A percentile compares a stretch with the other conserved stretches of the same genome.
Conservation (phyloP, 1,284 basidiomycete species). For the Phylloporus sp. region DNA sequence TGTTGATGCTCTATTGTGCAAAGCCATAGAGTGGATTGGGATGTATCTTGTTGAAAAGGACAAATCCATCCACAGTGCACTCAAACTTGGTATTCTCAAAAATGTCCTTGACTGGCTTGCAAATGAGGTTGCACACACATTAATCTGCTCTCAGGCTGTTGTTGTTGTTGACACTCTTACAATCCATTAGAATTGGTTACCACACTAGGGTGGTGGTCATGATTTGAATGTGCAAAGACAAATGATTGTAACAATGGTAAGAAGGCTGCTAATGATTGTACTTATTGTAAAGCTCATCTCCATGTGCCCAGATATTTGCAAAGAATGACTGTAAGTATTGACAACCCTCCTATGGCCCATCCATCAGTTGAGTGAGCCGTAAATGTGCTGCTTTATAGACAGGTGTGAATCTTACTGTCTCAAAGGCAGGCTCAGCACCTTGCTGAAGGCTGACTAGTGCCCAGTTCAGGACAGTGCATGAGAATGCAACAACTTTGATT, state of each 20-base stretch:
- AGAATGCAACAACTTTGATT: neutral
- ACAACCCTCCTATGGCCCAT: neutral
- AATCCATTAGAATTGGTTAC: too few species aligned
- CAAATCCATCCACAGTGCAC: constrained; percentile 30
- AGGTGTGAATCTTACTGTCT: neutral
- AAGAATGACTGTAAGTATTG: neutral
- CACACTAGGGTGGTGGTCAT: too few species aligned
- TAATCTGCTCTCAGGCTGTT: constrained; percentile 38
- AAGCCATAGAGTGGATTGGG: constrained; percentile 69
- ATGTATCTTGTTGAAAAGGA: constrained; percentile 66
- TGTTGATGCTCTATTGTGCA: constrained; percentile 69
- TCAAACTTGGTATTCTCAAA: constrained; percentile 54
- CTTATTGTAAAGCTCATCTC: neutral
- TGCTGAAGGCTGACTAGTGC: neutral
- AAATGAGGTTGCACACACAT: constrained; percentile 60
- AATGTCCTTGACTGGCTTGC: constrained; percentile 75
- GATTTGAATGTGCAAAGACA: too few species aligned
- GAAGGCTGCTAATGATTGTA: too few species aligned
- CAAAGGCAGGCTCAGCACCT: neutral
- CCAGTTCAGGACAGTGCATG: neutral
- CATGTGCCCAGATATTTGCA: neutral
- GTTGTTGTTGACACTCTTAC: too few species aligned
- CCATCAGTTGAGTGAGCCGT: neutral
- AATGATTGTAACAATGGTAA: too few species aligned
- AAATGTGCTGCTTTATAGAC: neutral